A percentile compares a stretch with the other conserved stretches of the same genome.
Conservation (phyloP, 2,329 filamentous ascomycete genomes). For the Ambrosiella xylebori region DNA sequence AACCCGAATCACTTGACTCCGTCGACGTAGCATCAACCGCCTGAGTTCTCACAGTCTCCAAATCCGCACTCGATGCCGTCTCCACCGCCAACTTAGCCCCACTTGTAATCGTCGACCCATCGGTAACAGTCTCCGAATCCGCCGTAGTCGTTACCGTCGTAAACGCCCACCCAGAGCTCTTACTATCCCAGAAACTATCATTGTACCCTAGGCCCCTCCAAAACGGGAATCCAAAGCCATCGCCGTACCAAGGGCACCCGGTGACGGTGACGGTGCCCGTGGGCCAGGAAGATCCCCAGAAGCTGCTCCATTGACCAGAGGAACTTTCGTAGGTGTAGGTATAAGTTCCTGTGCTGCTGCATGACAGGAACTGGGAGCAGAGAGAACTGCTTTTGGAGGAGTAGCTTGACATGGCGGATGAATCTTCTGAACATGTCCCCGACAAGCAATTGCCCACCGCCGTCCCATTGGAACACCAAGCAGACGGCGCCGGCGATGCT, state of each 20-base stretch:
- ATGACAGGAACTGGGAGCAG: conserved; percentile 15
- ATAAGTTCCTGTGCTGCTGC: conserved; percentile 16
- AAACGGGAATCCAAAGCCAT: conserved; percentile 15
- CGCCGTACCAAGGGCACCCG: conserved; percentile 17
- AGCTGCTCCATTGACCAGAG: conserved; percentile 12
- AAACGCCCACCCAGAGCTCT: conserved; percentile 15
- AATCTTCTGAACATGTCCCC: conserved; percentile 15
- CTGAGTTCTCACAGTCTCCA: conserved; percentile 15
- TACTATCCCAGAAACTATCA: conserved; percentile 14
- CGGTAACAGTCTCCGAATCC: conserved; percentile 1
- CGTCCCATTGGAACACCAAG: conserved; percentile 13
- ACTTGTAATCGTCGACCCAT: conserved; percentile 12
- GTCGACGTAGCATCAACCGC: conserved; percentile 13
- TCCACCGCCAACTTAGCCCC: conserved; percentile 12
- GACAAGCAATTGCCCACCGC: conserved; percentile 15
- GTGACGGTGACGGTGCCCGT: conserved; percentile 16
- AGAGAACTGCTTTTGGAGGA: conserved; percentile 15
- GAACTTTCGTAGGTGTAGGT: conserved; percentile 15
- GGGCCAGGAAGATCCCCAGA: conserved; percentile 14
- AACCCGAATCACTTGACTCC: conserved; percentile 5
- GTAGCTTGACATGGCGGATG: conserved; percentile 14
- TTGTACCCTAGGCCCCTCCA: conserved; percentile 16
- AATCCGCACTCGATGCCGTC: conserved; percentile 12
- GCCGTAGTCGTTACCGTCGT: conserved; percentile 16
- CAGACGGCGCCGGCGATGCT: conserved; percentile 15